Evolutionary conservation across 2,329 filamentous ascomycete genomes (phyloP).

Genomic region (Cladobotryum protrusum): DNA sequence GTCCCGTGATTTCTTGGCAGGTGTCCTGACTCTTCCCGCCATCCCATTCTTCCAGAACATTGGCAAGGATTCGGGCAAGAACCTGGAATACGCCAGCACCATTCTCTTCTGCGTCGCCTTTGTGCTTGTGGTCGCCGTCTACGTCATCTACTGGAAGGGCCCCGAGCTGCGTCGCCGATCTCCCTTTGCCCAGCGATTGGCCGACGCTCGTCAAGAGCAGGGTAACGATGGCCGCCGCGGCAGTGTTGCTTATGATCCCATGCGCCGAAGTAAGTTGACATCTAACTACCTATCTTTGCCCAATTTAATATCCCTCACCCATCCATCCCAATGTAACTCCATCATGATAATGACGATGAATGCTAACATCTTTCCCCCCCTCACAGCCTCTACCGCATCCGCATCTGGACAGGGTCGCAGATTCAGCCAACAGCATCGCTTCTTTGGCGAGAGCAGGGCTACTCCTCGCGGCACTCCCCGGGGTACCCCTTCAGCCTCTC

Average conservation of each 20-base stretch:
- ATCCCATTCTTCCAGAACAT: slow-evolving; percentile 59
- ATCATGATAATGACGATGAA: not conserved
- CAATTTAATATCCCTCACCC: too few species aligned
- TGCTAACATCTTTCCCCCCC: not conserved
- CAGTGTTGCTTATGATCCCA: slow-evolving; percentile 21
- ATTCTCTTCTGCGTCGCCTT: slow-evolving; percentile 59
- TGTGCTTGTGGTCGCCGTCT: slow-evolving; percentile 56
- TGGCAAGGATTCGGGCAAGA: slow-evolving; percentile 36
- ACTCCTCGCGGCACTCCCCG: slow-evolving; percentile 32
- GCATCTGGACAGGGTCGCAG: slow-evolving; percentile 18
- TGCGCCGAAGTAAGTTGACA: slow-evolving; percentile 23
- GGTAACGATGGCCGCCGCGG: slow-evolving; percentile 23
- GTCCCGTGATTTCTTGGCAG: slow-evolving; percentile 66
- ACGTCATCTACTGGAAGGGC: slow-evolving; percentile 61
- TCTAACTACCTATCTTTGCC: not conserved
- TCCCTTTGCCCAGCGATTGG: slow-evolving; percentile 58
- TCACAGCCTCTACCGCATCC: slow-evolving; percentile 19
- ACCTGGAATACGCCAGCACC: slow-evolving; percentile 55
- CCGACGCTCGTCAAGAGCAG: slow-evolving; percentile 32
- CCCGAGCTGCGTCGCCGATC: slow-evolving; percentile 53
- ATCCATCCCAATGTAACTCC: not conserved
- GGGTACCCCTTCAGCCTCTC: slow-evolving; percentile 31
- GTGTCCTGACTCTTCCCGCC: slow-evolving; percentile 62
- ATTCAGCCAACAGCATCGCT: slow-evolving; percentile 35
- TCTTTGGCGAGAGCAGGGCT: slow-evolving; percentile 36